Base-by-base conservation (phyloP, 257 asterid genomes). In the Mitragyna speciosa region DNA sequence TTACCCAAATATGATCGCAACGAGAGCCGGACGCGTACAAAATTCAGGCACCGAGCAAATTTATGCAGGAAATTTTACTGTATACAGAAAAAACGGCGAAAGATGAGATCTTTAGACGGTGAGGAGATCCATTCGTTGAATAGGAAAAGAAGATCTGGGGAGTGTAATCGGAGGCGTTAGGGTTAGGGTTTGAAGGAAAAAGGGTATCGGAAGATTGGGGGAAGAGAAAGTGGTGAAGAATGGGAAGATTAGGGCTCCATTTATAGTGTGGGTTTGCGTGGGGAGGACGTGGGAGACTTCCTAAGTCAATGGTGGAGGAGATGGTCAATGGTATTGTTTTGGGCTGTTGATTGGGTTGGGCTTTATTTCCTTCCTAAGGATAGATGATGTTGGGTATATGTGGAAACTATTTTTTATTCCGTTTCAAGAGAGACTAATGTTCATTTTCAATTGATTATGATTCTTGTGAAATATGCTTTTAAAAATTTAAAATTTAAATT, bases 111-210 rank as follows among this genome's bases (percentile, higher is more conserved):
- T 43, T 59, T 52, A 72, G 8, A 22, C 4, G 12, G 22, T 5
- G 79, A 73, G 70, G 83, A 74, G 75, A 64, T 73, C 69, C 70
- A 26, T 31, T 6, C 4, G 72, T 54, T 39, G 0, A 31, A 16
- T 20, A 7, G 4, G 17, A 70, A 39, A 14, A 51, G 19, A 41
- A 22, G n/a, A 69, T 47, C 12, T 33, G 49, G 51, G 58, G n/a
- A 63, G 48, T 14, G 12, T n/a, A n/a, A 19, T 6, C 5, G 66
- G 11, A 49, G 61, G 26, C 1, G 2, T 19, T 73, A 80, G 83
- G 83, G 2, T 19, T 73, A 80, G 83, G 83, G 83, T 73, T 80
- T 56, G 83, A 45, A 36, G 39, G 9, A 31, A n/a, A 68, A 4
- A 30, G 58, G 48, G 72, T 2, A 0, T 45, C 20, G 59, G 22